Evolutionary conservation across 2,329 filamentous ascomycete species (phyloP), one percentile per base, ranked within the genome.

Genomic region (Allantophomopsis cytisporea): DNA sequence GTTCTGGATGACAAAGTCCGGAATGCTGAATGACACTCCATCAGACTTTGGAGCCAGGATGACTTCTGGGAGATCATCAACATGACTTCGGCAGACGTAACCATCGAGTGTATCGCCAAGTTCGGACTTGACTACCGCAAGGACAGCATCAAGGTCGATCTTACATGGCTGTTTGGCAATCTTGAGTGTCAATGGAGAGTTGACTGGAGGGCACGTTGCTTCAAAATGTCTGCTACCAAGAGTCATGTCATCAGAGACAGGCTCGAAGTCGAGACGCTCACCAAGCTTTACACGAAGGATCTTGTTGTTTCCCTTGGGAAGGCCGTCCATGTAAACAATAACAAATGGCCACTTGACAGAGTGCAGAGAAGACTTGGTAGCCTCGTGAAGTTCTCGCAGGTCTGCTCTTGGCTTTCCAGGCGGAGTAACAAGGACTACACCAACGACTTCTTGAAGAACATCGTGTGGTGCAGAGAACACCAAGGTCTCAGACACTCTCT

Each of bases 301-400:
- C 46, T 76, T 76, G 57, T 71, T 71, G 53, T 74, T 73, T 30
- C 60, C 66, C 42, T 67, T 72, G 1, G 72, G 68, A 1, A 71
- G 54, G 32, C 64, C 64, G 21, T 72, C 60, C 70, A 75, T 74
- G 50, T 71, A 73, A 0, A 66, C 61, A 14, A 74, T 53, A 21
- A 71, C 42, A 0, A 60, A 57, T 0, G 71, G 71, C 60, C 66
- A 66, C 47, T 75, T 75, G 8, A 62, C 64, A 42, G 68, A 63
- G 38, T 70, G 67, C 11, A 76, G 55, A 0, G 63, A 63, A 1
- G 59, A 59, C 35, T 60, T 62, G 11, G 74, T 47, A 0, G 67
- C 60, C 13, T 57, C 55, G 11, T 73, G 68, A 3, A 76, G 49
- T 3, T 60, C 56, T 30, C 63, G 63, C 14, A 74, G 52, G 48